Evolutionary conservation across 1,284 basidiomycete genomes (phyloP).

Genomic region (Pyrrhoderma noxium): DNA sequence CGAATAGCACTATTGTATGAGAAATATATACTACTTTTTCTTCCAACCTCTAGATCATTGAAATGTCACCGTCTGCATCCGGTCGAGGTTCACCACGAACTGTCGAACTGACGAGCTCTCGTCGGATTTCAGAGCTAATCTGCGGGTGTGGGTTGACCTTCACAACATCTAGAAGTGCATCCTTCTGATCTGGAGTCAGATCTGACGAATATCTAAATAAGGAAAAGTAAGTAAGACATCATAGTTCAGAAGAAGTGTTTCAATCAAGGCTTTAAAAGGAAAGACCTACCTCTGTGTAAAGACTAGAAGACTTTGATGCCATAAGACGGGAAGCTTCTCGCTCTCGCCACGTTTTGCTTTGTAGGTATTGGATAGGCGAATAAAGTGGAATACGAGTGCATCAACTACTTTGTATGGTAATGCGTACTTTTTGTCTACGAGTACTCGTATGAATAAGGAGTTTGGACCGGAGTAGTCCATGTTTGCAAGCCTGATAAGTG

Average conservation of each 20-base stretch:
- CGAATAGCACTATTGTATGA: no score
- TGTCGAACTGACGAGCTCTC: constrained; percentile 76
- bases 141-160: constrained; percentile 83
- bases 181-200: constrained; percentile 95
- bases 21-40: no score
- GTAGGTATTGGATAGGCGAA: constrained; percentile 88
- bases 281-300: constrained; percentile 84
- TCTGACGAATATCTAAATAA: constrained; percentile 84
- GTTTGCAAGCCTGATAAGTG: constrained; percentile 85
- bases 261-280: constrained; percentile 3
- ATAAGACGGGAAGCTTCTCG: constrained; percentile 86
- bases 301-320: constrained; percentile 96
- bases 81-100: constrained; percentile 60
- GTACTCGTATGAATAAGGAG: constrained; percentile 93
- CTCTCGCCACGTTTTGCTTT: constrained; percentile 61
- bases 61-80: constrained; percentile 47
- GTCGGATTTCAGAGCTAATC: constrained; percentile 84
- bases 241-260: background rate
- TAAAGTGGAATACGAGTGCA: constrained; percentile 96
- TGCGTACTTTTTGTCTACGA: constrained; percentile 98
- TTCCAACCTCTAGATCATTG: constrained; percentile 40
- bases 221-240: background rate
- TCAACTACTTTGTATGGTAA: constrained; percentile 98
- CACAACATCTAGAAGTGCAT: constrained; percentile 91
- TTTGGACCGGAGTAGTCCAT: constrained; percentile 98